These are phyloP conservation scores for Rhizopogon vinicolor DNA, from an alignment of 768 basidiomycete species.

Conservation along the genomic window DNA sequence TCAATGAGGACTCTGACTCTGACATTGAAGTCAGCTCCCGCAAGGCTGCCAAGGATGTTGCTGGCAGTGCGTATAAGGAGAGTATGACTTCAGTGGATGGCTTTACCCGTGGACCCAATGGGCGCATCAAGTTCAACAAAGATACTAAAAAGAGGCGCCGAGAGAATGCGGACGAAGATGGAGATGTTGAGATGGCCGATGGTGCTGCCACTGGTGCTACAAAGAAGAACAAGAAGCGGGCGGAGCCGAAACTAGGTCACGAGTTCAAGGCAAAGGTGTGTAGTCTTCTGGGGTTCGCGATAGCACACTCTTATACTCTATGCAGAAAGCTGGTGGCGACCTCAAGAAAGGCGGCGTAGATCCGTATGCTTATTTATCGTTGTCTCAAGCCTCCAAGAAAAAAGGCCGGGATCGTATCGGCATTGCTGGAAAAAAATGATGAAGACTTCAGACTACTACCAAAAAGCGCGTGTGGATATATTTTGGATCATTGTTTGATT, in stretches of 20 bases:
- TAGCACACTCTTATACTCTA: background rate
- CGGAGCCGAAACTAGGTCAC: slow-evolving; percentile 60
- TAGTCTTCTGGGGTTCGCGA: slow-evolving; percentile 3
- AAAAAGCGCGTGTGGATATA: background rate
- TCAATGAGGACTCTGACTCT: slow-evolving; percentile 55
- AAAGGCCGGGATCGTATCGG: slow-evolving; percentile 46
- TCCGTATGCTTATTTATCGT: slow-evolving; percentile 88
- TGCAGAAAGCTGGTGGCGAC: slow-evolving; percentile 91
- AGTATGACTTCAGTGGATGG: slow-evolving; percentile 83
- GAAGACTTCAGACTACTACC: background rate
- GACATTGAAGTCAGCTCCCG: slow-evolving; percentile 37
- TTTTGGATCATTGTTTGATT: slow-evolving; percentile 1
- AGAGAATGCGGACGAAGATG: slow-evolving; percentile 54
- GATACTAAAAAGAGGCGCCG: slow-evolving; percentile 91
- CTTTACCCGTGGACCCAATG: slow-evolving; percentile 78
- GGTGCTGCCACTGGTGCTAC: slow-evolving; percentile 38
- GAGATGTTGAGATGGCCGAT: slow-evolving; percentile 77
- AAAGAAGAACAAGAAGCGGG: slow-evolving; percentile 50
- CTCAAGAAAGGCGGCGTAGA: slow-evolving; percentile 83
- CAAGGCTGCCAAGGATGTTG: slow-evolving; percentile 46
- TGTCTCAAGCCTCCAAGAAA: slow-evolving; percentile 78
- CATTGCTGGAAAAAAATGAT: slow-evolving; percentile 60
- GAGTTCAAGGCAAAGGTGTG: slow-evolving; percentile 96
- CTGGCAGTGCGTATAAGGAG: slow-evolving; percentile 81
- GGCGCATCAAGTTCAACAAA: slow-evolving; percentile 93